Percentiles rank a stretch among this genome's conserved stretches.
Evolutionary conservation across 176 grass and related monocot genomes (phyloP).

Genomic region (Musa itinerans): DNA sequence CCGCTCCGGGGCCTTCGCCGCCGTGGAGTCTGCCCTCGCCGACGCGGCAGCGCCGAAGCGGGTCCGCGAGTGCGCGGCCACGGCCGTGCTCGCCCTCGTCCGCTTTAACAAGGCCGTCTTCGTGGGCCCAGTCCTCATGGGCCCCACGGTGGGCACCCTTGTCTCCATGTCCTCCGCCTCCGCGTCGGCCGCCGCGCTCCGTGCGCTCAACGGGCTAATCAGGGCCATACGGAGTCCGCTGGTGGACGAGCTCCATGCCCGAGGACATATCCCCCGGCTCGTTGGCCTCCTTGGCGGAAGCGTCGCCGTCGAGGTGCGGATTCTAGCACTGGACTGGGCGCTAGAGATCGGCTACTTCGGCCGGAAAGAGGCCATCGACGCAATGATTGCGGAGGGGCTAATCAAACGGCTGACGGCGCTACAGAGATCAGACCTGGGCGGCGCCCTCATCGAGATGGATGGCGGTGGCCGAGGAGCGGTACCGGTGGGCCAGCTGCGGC

Average conservation of each 20-base stretch:
- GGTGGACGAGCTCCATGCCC: constrained; percentile 73
- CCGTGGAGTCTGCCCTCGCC: constrained; percentile 37
- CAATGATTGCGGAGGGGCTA: constrained; percentile 63
- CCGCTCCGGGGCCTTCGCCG: constrained; percentile 38
- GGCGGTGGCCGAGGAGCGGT: not conserved
- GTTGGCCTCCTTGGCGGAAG: constrained; percentile 47
- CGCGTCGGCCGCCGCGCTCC: constrained; percentile 22
- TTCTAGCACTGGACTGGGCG: constrained; percentile 47
- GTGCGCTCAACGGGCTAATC: constrained; percentile 54
- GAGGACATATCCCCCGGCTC: constrained; percentile 46
- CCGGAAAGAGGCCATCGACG: constrained; percentile 59
- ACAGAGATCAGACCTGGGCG: constrained; percentile 49
- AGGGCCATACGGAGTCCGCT: constrained; percentile 56
- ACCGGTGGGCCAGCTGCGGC: not conserved
- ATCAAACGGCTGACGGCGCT: constrained; percentile 72
- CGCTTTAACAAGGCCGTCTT: constrained; percentile 86
- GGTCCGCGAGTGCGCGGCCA: constrained; percentile 33
- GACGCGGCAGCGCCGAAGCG: constrained; percentile 17
- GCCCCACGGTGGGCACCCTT: constrained; percentile 40
- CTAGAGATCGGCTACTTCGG: constrained; percentile 61
- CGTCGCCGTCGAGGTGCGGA: constrained; percentile 24
- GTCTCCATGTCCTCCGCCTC: constrained; percentile 26
- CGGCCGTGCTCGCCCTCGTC: constrained; percentile 50
- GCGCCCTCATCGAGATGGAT: constrained; percentile 28
- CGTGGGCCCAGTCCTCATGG: constrained; percentile 66